Base-by-base conservation (phyloP, 768 basidiomycete genomes). In the Tephrocybe rancida region DNA sequence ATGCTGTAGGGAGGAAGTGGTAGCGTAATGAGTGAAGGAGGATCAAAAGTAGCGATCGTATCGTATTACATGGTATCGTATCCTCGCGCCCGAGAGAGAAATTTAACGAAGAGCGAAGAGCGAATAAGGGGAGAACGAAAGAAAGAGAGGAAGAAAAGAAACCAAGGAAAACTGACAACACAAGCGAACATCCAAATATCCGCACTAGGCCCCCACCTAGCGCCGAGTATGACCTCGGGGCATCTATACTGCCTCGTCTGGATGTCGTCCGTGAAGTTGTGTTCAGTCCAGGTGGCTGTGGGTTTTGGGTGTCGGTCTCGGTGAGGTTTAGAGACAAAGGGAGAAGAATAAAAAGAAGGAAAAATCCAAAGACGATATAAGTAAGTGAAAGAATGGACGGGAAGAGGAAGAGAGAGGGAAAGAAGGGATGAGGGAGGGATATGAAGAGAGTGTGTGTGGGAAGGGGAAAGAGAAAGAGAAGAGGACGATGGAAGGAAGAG, bases 191-290 rank as follows among this genome's bases (percentile, higher is more conserved):
- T 93, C 97, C 97, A 99, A 21, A 97, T 85, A 71, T 99, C 97
- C 22, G 94, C 95, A 61, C 90, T 94, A 10, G 93, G 79, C 4
- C 93, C 92, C 96, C 96, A 99, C 61, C 92, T 91, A 2, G 93
- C 92, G 39, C 96, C 96, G 1, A 98, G 78, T 44, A 99, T 95
- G 53, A 98, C 96, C 70, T 99, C 96, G 1, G 97, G 96, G 76
- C 92, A 94, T 25, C 97, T 85, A 69, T 98, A 98, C 64, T 98
- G 97, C 64, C 96, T 75, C 25, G 97, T 99, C 74, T 98, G 90
- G 61, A 98, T 98, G 90, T 93, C 97, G 71, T 99, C 96, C 38
- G 97, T 98, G 60, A 98, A 99, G 67, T 98, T 96, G 60, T 98
- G 92, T 64, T 96, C 91, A 25, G 84, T 84, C 90, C 90, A 92